These are phyloP conservation scores for Sisymbrium altissimum DNA, from an alignment of 345 rosid species.

Conservation along the genomic window DNA sequence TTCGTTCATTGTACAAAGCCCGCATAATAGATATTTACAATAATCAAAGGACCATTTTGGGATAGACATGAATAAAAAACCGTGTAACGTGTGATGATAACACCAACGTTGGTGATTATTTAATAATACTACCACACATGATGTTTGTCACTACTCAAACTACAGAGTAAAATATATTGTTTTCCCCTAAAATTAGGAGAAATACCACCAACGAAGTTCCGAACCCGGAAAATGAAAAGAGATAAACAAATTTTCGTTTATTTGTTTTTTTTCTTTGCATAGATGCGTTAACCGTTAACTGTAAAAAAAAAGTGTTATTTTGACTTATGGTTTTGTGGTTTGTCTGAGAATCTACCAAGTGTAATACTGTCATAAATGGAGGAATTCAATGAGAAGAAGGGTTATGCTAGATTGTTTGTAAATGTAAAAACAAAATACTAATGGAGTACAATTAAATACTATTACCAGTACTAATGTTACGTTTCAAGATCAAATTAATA, in stretches of 20 bases:
- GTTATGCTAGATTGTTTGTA: constrained; percentile 5
- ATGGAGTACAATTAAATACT: neutral
- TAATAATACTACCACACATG: too few species aligned
- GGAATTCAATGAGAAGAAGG: neutral
- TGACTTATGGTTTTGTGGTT: neutral
- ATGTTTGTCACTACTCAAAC: too few species aligned
- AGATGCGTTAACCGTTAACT: too few species aligned
- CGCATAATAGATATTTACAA: neutral
- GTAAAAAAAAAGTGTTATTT: too few species aligned
- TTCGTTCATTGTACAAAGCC: neutral
- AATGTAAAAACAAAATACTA: neutral
- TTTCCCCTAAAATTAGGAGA: too few species aligned
- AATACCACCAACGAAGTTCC: too few species aligned
- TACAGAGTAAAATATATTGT: too few species aligned
- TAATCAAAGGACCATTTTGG: neutral
- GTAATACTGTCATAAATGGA: neutral
- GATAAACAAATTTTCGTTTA: too few species aligned
- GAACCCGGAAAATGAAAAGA: too few species aligned
- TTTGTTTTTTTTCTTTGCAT: too few species aligned
- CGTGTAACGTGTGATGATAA: neutral
- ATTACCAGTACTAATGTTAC: neutral
- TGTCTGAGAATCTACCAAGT: neutral
- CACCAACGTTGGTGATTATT: neutral
- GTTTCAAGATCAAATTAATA: neutral
- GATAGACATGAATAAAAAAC: neutral